These are phyloP conservation scores for Chrysosporium keratinophilum DNA, from an alignment of 2,329 filamentous ascomycete species.

Conservation along the genomic window DNA sequence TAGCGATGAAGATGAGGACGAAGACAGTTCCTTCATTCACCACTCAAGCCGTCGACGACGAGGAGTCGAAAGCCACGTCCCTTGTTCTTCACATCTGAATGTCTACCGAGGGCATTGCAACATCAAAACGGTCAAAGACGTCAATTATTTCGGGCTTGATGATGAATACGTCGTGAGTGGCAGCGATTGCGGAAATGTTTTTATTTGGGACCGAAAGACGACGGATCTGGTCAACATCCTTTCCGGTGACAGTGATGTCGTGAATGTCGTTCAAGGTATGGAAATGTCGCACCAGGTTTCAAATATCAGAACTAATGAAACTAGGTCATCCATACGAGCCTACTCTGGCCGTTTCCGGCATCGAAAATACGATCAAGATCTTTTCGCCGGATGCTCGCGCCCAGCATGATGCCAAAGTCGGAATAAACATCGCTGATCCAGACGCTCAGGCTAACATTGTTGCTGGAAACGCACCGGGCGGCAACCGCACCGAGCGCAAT, in stretches of 20 bases:
- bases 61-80: constrained; percentile 45
- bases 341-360: constrained; percentile 55
- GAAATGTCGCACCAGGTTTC: constrained; percentile 3
- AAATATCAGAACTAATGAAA: background rate
- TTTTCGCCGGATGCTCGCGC: constrained; percentile 52
- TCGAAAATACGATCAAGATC: constrained; percentile 59
- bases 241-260: constrained; percentile 57
- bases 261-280: constrained; percentile 55
- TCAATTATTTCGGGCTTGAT: constrained; percentile 56
- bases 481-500: constrained; percentile 18
- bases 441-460: constrained; percentile 31
- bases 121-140: constrained; percentile 57
- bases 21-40: constrained; percentile 36
- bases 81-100: constrained; percentile 47
- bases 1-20: constrained; percentile 24
- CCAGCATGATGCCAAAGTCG: constrained; percentile 47
- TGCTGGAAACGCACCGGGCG: constrained; percentile 21
- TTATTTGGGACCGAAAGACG: constrained; percentile 59
- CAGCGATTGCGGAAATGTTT: constrained; percentile 55
- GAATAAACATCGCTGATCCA: constrained; percentile 47
- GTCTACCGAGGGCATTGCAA: constrained; percentile 57
- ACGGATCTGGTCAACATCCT: constrained; percentile 53
- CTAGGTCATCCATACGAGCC: constrained; percentile 57
- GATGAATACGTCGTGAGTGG: constrained; percentile 61
- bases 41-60: constrained; percentile 35